Evolutionary conservation across 2,329 filamentous ascomycete genomes (phyloP).

Genomic region (Colletotrichum sp.): DNA sequence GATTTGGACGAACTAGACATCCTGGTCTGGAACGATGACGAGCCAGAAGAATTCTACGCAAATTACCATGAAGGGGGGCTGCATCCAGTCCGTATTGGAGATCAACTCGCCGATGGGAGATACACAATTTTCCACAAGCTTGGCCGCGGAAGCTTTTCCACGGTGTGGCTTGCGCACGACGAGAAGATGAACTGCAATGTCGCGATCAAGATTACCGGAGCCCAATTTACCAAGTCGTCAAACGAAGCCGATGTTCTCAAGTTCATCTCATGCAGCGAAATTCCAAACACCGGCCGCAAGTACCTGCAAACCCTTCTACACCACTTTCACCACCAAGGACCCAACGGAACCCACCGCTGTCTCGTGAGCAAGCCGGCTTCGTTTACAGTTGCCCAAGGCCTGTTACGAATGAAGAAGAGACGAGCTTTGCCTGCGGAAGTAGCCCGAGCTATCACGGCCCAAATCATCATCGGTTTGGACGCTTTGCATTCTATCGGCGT

Average conservation of each 20-base stretch:
- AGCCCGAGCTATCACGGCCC: neutral
- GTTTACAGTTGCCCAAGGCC: neutral
- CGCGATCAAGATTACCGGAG: neutral
- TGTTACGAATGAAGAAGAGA: accelerated
- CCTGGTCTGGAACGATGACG: neutral
- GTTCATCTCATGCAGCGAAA: accelerated
- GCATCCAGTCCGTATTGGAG: neutral
- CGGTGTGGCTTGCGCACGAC: neutral
- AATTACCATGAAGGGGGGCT: neutral
- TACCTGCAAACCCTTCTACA: neutral
- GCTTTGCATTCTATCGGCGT: neutral
- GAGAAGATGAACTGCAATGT: neutral
- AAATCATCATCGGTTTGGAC: accelerated
- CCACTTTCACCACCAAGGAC: neutral
- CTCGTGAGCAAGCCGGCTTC: neutral
- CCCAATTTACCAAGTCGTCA: neutral
- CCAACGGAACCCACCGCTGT: neutral
- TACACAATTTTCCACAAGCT: neutral
- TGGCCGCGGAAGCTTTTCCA: neutral
- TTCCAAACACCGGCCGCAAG: accelerated
- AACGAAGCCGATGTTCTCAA: neutral
- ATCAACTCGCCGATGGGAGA: neutral
- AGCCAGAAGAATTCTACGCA: neutral
- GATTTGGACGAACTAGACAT: neutral
- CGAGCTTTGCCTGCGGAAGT: accelerated